Base-by-base conservation (phyloP, 192 early-diverging fungal species). In the Gamsiella multidivaricata region DNA sequence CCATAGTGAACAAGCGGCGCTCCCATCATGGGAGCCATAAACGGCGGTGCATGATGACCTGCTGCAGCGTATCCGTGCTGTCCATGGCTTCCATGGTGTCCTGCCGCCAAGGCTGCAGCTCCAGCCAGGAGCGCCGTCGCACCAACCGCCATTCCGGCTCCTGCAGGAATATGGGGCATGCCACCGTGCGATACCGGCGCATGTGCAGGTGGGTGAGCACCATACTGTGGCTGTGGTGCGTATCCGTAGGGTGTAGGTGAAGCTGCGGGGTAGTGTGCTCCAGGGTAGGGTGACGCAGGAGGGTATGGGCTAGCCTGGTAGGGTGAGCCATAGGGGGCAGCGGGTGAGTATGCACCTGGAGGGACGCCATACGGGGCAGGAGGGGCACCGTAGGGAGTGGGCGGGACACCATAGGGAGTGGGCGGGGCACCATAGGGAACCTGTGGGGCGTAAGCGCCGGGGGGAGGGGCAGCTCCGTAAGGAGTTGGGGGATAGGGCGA, bases 321-420 rank as follows among this genome's bases (percentile, higher is more conserved):
- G 11, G 68, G 68, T 20, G 57, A 47, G 23, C 66, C 66, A 57
- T 67, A 57, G 15, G 65, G 65, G 15, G 51, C 28, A 34, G 32
- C 31, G 36, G 45, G 31, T 23, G 51, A 50, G 29, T 65, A 65
- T 29, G 63, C 45, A 46, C 36, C 43, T 12, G 55, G 34, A 55
- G 64, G 15, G 55, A 53, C 52, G 17, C 53, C 53, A 34, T 55
- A 66, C 20, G 64, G 64, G 15, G 46, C 22, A 58, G 39, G 64
- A 45, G n/a, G n/a, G n/a, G n/a, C n/a, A n/a, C n/a, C n/a, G 29
- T 65, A 65, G 22, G 63, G 47, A 46, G 37, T 28, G 12, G 55
- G 34, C 43, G 64, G 15, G 55, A 53, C 52, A 9, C 53, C 53
- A 34, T 55, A 66, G 18, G 64, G 64, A 23, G 46, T 29, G 50